Conservation (phyloP, 306 rosid genomes). For the Dalbergia cochinchinensis region DNA sequence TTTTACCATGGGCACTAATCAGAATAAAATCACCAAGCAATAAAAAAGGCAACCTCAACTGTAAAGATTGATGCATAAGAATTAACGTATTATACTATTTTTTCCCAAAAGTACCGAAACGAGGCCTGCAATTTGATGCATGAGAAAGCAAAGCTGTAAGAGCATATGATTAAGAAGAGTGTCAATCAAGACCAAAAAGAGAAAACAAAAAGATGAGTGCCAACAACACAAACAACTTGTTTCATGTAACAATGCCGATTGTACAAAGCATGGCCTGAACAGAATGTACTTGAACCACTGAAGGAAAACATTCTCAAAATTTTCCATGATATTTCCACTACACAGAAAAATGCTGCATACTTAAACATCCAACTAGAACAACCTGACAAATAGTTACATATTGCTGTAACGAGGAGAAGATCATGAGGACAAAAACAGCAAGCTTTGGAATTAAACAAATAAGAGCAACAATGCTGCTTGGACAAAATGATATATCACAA, state of each 20-base stretch:
- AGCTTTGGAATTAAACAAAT: conserved; percentile 60
- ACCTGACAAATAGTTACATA: conserved; percentile 71
- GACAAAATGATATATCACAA: conserved; percentile 69
- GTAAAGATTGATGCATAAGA: not conserved
- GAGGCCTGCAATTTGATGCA: not conserved
- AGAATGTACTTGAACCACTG: conserved; percentile 51
- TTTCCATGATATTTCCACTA: conserved; percentile 55
- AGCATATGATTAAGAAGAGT: conserved; percentile 26
- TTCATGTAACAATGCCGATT: conserved; percentile 57
- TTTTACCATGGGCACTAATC: too few species aligned
- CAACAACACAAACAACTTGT: conserved; percentile 61
- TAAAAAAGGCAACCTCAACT: too few species aligned
- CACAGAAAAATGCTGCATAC: conserved; percentile 58
- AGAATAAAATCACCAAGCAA: too few species aligned
- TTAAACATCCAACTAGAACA: conserved; percentile 57
- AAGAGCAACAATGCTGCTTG: conserved; percentile 67
- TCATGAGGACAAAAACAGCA: conserved; percentile 67
- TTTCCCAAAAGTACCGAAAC: too few species aligned
- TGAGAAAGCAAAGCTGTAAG: conserved; percentile 29
- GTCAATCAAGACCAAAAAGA: not conserved
- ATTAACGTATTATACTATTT: too few species aligned
- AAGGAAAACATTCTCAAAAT: conserved; percentile 63
- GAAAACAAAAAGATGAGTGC: not conserved
- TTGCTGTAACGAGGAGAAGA: conserved; percentile 63
- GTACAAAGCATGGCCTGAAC: conserved; percentile 53